These are phyloP conservation scores for Trichoderma breve DNA, from an alignment of 2,329 filamentous ascomycete species.

Conservation along the genomic window DNA sequence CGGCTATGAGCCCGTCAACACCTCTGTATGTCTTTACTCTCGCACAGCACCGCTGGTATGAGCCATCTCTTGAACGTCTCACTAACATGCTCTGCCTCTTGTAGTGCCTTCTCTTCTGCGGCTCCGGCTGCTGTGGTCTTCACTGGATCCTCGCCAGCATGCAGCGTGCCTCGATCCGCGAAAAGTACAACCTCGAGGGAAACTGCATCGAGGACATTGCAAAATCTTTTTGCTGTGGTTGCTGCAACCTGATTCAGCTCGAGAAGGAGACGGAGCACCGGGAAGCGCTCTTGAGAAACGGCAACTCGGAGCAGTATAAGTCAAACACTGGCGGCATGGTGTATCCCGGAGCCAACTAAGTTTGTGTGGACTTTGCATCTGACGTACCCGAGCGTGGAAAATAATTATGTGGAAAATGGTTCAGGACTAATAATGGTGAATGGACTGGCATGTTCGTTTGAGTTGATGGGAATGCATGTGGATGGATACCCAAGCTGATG, in stretches of 20 bases:
- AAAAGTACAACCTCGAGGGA: conserved; percentile 46
- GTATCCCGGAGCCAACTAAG: conserved; percentile 18
- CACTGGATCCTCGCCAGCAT: conserved; percentile 44
- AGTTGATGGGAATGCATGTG: not conserved
- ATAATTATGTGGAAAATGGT: not conserved
- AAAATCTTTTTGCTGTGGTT: conserved; percentile 44
- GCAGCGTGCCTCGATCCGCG: conserved; percentile 45
- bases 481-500: not conserved
- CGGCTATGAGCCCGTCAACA: conserved; percentile 48
- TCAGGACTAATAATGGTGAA: not conserved
- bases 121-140: conserved; percentile 39
- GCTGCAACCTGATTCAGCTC: conserved; percentile 46
- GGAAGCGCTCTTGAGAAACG: conserved; percentile 28
- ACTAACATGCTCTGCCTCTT: conserved; percentile 19
- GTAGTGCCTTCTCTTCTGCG: conserved; percentile 46
- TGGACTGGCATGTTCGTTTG: not conserved
- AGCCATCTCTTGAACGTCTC: not conserved
- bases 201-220: conserved; percentile 43
- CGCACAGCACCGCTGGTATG: not conserved
- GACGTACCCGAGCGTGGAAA: not conserved
- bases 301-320: conserved; percentile 25
- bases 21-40: conserved; percentile 37
- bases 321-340: conserved; percentile 24
- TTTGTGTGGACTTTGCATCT: not conserved
- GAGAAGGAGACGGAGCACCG: conserved; percentile 47